Base-by-base conservation (phyloP, 1,139 yeast species). In the Nakaseomyces nivariensis region DNA sequence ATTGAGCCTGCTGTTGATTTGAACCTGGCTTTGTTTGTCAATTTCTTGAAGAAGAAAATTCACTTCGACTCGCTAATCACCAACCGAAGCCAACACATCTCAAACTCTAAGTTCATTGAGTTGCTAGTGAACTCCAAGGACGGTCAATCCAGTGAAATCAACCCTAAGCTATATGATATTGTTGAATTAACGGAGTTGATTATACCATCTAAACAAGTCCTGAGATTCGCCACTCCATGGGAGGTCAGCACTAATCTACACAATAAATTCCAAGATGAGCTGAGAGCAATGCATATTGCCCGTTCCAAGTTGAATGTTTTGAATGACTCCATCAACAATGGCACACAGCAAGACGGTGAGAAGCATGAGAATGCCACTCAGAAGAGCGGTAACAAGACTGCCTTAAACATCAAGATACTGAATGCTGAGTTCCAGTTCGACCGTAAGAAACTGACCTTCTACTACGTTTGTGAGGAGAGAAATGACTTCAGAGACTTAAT, bases 401-500 rank as follows among this genome's bases (percentile, higher is more conserved):
- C 56, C 26, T 54, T 59, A 52, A 71, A 62, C 46, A 79, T 79
- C 71, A 69, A 68, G 42, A 78, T 79, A 10, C 60, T 78, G 33
- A 81, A 87, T 64, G 94, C 95, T 1, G 98, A 92, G 68, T 92
- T 89, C 65, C 98, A 92, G 68, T 88, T 89, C 74, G 98, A 92
- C 67, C 82, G 94, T 59, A 82, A 95, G 62, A 92, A 92, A 70
- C 75, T 92, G 64, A 92, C 96, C 1, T 92, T 92, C 66, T 92
- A 89, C 67, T 92, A 92, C 69, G 64, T 67, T 48, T 69, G 73
- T 40, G 80, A 79, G 58, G 84, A 83, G 62, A 74, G 98, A 59
- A 85, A 92, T 54, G 98, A 92, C 68, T 92, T 92, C 67, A 76
- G 98, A 61, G 95, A 87, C 47, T 76, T 92, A 61, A 95, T 92